These are phyloP conservation scores for Acacia crassicarpa DNA, from an alignment of 306 rosid genomes.

Conservation along the genomic window DNA sequence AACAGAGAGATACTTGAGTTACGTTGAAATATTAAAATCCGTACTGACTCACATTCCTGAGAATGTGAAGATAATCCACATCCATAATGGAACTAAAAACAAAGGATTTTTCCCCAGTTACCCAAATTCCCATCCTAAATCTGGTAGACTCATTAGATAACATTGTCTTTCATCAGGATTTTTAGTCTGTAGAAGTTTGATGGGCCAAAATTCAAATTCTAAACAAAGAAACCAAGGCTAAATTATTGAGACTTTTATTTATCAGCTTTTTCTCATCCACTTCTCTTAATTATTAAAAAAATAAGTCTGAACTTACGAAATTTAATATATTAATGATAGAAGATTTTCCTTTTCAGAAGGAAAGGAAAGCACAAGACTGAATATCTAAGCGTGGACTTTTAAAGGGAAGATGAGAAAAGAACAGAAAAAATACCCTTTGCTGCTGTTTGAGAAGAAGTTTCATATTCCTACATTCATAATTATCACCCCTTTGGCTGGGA, in stretches of 20 bases:
- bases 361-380: background rate
- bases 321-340: background rate
- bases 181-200: background rate
- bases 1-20: background rate
- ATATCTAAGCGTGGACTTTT: background rate
- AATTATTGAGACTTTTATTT: background rate
- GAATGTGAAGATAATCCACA: background rate
- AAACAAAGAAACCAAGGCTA: background rate
- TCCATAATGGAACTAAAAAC: background rate
- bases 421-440: constrained; percentile 70
- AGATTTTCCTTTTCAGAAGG: constrained; percentile 3
- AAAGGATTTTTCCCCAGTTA: background rate
- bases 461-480: constrained; percentile 99
- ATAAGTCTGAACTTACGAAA: background rate
- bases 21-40: constrained; percentile 17
- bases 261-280: background rate
- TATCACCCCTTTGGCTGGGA: constrained; percentile 98
- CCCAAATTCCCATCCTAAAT: background rate
- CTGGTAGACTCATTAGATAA: background rate
- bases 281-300: background rate
- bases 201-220: background rate
- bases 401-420: constrained; percentile 23
- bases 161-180: background rate
- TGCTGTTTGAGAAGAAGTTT: constrained; percentile 99
- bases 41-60: background rate